These are phyloP conservation scores for Jasminum sambac DNA, from an alignment of 257 asterid species.

Conservation along the genomic window DNA sequence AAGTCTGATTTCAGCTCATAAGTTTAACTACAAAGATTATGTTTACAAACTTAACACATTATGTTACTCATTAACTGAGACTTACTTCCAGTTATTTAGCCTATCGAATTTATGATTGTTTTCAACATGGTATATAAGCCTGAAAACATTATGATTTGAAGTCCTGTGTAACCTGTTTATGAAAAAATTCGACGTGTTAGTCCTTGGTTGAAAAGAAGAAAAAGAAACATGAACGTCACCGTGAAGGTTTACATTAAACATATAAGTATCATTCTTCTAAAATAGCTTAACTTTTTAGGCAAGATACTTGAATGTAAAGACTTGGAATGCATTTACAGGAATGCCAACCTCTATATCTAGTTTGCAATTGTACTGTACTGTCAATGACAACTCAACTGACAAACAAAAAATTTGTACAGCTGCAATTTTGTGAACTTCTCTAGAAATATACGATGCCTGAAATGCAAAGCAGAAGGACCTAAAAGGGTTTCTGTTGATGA, in stretches of 20 bases:
- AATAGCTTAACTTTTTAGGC: neutral
- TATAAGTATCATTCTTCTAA: neutral
- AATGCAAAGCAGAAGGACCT: constrained; percentile 62
- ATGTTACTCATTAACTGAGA: neutral
- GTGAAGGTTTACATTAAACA: neutral
- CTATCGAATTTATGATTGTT: neutral
- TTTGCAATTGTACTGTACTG: neutral
- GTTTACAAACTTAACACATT: neutral
- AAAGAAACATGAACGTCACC: neutral
- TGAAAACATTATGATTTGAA: neutral
- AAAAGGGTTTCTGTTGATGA: constrained; percentile 21
- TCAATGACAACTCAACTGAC: neutral
- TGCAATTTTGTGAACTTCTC: constrained; percentile 83
- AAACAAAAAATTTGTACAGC: constrained; percentile 46
- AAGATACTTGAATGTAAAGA: neutral
- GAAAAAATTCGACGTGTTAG: neutral
- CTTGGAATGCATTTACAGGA: neutral
- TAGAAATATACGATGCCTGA: constrained; percentile 57
- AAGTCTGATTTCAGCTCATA: neutral
- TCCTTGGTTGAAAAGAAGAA: neutral
- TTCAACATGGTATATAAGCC: neutral
- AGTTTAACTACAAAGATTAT: neutral
- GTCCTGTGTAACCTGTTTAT: neutral
- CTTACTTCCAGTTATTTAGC: neutral
- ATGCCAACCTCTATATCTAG: neutral